Evolutionary conservation across 1,284 basidiomycete species (phyloP).

Genomic region (Coniophora puteana): DNA sequence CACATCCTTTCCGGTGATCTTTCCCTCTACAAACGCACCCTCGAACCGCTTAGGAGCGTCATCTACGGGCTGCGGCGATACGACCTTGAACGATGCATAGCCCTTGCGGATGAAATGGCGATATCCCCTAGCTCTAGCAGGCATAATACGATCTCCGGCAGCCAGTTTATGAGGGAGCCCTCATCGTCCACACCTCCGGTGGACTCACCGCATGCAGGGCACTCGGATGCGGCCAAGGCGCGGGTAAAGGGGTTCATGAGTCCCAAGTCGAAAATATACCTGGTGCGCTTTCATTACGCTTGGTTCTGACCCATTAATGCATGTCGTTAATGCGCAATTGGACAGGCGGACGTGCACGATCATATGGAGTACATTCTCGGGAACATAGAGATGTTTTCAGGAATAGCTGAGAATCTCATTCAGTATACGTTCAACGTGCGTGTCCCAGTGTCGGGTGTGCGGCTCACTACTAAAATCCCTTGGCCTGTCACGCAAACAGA

Average conservation of each 20-base stretch:
- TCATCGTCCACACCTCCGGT: no score
- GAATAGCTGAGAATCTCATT: conserved; percentile 66
- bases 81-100: conserved; percentile 59
- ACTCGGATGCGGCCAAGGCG: conserved; percentile 9
- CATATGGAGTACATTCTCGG: conserved; percentile 67
- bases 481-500: no score
- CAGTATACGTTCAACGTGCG: conserved; percentile 67
- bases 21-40: conserved; percentile 62
- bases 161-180: no score
- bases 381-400: conserved; percentile 66
- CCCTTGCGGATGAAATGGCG: conserved; percentile 39
- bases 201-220: no score
- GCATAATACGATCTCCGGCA: no score
- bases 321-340: background rate
- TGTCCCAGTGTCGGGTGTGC: background rate
- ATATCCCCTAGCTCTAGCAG: no score
- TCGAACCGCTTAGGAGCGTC: conserved; percentile 64
- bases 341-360: conserved; percentile 63
- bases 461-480: background rate
- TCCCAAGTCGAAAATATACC: conserved; percentile 65
- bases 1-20: conserved; percentile 71
- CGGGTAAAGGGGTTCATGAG: conserved; percentile 59
- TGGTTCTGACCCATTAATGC: background rate
- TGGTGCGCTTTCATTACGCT: conserved; percentile 36
- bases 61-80: conserved; percentile 64